These are phyloP conservation scores for Diaporthe sp. DNA, from an alignment of 2,329 filamentous ascomycete genomes.

Conservation along the genomic window DNA sequence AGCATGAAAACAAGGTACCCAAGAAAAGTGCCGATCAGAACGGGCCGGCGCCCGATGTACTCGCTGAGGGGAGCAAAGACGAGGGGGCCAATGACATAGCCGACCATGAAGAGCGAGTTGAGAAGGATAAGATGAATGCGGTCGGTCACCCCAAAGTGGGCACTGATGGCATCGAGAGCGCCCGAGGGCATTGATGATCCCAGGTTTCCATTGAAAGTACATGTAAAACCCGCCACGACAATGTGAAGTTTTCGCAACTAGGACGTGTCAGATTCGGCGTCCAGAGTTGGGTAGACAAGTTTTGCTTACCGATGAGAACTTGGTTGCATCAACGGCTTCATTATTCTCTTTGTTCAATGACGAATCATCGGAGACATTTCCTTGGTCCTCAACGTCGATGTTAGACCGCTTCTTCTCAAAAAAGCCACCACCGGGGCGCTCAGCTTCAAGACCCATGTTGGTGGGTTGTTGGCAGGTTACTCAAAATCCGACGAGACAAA, in stretches of 20 bases:
- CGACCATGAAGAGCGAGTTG: slow-evolving; percentile 25
- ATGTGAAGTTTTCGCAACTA: slow-evolving; percentile 7
- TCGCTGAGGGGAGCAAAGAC: slow-evolving; percentile 22
- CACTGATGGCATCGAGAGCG: slow-evolving; percentile 7
- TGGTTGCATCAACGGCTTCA: neutral
- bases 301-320: neutral
- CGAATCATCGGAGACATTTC: neutral
- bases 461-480: neutral
- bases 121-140: slow-evolving; percentile 7
- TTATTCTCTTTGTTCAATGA: neutral
- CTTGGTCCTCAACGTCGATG: neutral
- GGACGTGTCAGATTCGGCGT: neutral
- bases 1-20: slow-evolving; percentile 12
- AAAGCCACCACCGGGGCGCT: neutral
- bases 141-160: slow-evolving; percentile 13
- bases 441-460: neutral
- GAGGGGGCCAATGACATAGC: slow-evolving; percentile 14
- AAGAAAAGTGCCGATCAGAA: slow-evolving; percentile 1
- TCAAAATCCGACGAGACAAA: neutral
- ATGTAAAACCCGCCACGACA: neutral
- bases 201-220: slow-evolving; percentile 14
- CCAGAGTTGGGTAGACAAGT: neutral
- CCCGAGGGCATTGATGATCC: slow-evolving; percentile 16
- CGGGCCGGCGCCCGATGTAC: slow-evolving; percentile 10
- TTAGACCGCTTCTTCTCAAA: neutral